Conservation (phyloP, 2,329 filamentous ascomycete genomes). For the Hortaea sp. region DNA sequence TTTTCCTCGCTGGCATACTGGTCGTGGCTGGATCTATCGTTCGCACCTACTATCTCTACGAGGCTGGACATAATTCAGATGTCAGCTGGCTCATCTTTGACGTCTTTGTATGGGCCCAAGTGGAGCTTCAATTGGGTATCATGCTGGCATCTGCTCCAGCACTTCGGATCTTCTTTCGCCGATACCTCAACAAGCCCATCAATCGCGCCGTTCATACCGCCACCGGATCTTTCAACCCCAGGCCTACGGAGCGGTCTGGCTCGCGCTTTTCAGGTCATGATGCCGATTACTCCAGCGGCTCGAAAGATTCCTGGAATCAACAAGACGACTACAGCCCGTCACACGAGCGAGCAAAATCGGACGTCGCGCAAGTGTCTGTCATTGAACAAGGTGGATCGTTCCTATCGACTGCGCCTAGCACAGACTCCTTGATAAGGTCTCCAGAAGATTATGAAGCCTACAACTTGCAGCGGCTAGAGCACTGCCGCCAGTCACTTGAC, state of each 20-base stretch:
- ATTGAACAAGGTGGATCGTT: background rate
- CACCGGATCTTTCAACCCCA: slow-evolving; percentile 4
- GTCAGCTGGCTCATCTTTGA: slow-evolving; percentile 31
- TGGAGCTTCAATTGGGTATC: slow-evolving; percentile 33
- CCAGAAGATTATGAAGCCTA: slow-evolving; percentile 13
- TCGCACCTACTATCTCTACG: slow-evolving; percentile 28
- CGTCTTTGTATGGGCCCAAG: slow-evolving; percentile 31
- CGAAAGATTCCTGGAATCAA: background rate
- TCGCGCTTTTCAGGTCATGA: background rate
- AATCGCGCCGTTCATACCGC: slow-evolving; percentile 1
- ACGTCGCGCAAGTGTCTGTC: slow-evolving; percentile 1
- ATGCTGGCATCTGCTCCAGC: slow-evolving; percentile 35
- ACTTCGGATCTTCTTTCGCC: slow-evolving; percentile 34
- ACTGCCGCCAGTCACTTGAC: slow-evolving; percentile 5
- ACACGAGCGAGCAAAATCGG: background rate
- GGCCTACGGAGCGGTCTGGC: background rate
- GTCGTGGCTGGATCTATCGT: slow-evolving; percentile 27
- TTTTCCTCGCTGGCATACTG: slow-evolving; percentile 36
- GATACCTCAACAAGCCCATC: slow-evolving; percentile 24
- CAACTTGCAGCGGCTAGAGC: slow-evolving; percentile 12
- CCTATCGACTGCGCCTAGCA: slow-evolving; percentile 1
- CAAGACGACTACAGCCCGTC: background rate
- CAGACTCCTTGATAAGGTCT: slow-evolving; percentile 5
- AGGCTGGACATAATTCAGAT: slow-evolving; percentile 26
- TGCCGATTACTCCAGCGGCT: background rate